These are phyloP conservation scores for Boletus reticuloceps DNA, from an alignment of 768 basidiomycete species.

Conservation along the genomic window DNA sequence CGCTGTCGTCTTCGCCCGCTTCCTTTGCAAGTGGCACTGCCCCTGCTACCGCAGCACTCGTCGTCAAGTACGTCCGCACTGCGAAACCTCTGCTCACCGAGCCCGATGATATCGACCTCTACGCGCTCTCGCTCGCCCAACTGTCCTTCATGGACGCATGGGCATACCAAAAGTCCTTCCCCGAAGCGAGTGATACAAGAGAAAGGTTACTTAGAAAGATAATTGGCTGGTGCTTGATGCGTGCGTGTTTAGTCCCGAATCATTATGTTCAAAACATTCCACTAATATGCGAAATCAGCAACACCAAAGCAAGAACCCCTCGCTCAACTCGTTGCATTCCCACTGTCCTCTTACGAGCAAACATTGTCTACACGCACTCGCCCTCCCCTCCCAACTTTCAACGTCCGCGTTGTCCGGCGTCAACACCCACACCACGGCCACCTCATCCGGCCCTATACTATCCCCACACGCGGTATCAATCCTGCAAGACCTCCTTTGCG, in stretches of 20 bases:
- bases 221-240: constrained; percentile 64
- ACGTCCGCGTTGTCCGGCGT: constrained; percentile 14
- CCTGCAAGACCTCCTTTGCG: constrained; percentile 76
- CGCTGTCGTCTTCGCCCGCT: constrained; percentile 40
- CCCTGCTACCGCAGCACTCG: constrained; percentile 35
- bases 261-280: neutral
- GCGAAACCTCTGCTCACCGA: constrained; percentile 70
- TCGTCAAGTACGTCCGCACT: constrained; percentile 73
- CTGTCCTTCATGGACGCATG: constrained; percentile 68
- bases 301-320: constrained; percentile 57
- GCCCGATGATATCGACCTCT: constrained; percentile 69
- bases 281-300: constrained; percentile 37
- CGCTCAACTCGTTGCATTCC: constrained; percentile 59
- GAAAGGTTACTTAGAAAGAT: constrained; percentile 55
- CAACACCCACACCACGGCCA: neutral
- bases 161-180: constrained; percentile 71
- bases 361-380: constrained; percentile 52
- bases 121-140: constrained; percentile 64
- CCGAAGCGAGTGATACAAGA: constrained; percentile 53
- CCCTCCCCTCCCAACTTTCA: constrained; percentile 44
- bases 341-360: constrained; percentile 67
- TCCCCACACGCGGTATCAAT: constrained; percentile 50
- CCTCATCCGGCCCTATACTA: constrained; percentile 21
- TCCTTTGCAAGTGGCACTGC: constrained; percentile 21
- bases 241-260: constrained; percentile 43